These are phyloP conservation scores for Colletotrichum sp. DNA, from an alignment of 2,329 filamentous ascomycete genomes.

Conservation along the genomic window DNA sequence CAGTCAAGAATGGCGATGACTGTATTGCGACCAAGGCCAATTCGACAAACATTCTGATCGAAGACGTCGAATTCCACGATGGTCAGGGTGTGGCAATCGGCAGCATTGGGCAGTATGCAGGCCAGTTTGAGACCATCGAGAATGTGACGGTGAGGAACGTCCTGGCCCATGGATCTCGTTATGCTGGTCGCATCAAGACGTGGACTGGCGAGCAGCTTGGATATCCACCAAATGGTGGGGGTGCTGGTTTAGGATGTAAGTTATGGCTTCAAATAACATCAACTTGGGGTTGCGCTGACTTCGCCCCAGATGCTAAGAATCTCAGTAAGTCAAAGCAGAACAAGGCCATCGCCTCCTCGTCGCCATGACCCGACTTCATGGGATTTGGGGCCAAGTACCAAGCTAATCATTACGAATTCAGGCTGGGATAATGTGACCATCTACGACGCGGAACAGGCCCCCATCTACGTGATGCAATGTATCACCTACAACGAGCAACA, in stretches of 20 bases:
- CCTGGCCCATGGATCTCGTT: not conserved
- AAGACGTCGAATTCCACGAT: constrained; percentile 51
- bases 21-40: constrained; percentile 60
- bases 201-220: not conserved
- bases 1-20: constrained; percentile 57
- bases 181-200: not conserved
- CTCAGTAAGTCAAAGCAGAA: not conserved
- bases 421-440: not conserved
- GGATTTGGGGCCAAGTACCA: rapidly evolving
- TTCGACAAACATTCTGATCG: constrained; percentile 56
- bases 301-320: not conserved
- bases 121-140: not conserved
- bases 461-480: not conserved
- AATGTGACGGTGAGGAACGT: not conserved
- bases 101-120: constrained; percentile 58
- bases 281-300: rapidly evolving
- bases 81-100: constrained; percentile 60
- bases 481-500: not conserved
- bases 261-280: rapidly evolving
- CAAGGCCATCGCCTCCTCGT: too few relatives aligned
- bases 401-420: not conserved
- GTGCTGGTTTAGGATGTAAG: not conserved
- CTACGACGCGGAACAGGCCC: not conserved
- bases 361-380: too few relatives aligned
- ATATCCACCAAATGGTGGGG: not conserved